Conservation (phyloP, 257 asterid species). For the Paulownia fortunei region DNA sequence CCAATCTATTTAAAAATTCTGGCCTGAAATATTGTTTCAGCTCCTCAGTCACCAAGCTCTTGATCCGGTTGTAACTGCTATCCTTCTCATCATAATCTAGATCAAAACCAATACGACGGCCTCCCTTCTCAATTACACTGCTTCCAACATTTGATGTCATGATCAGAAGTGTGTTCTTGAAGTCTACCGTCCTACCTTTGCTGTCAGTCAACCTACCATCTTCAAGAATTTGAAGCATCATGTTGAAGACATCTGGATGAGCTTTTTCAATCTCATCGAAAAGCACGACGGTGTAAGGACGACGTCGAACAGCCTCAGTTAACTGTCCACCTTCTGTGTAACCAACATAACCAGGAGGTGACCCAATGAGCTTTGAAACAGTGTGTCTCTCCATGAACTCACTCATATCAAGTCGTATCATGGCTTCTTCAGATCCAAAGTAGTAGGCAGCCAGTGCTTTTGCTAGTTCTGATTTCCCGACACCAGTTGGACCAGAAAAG, state of each 20-base stretch:
- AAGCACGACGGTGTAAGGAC: conserved; percentile 60
- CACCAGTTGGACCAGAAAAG: conserved; percentile 77
- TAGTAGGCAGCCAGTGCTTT: conserved; percentile 65
- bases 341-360: conserved; percentile 76
- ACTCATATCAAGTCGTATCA: conserved; percentile 76
- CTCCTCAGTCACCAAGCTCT: conserved; percentile 50
- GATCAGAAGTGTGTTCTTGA: conserved; percentile 64
- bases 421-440: conserved; percentile 68
- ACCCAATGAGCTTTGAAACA: conserved; percentile 63
- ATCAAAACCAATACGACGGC: conserved; percentile 49
- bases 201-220: conserved; percentile 72
- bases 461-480: conserved; percentile 70
- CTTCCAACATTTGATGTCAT: conserved; percentile 70
- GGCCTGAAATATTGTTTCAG: conserved; percentile 65
- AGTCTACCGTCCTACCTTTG: conserved; percentile 65
- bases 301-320: conserved; percentile 63
- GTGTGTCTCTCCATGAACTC: conserved; percentile 78
- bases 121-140: conserved; percentile 54
- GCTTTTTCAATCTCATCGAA: conserved; percentile 75
- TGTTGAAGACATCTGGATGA: conserved; percentile 62
- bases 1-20: conserved; percentile 63
- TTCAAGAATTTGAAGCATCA: conserved; percentile 70
- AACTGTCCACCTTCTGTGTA: conserved; percentile 67
- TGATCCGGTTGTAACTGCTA: conserved; percentile 56
- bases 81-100: conserved; percentile 54